Evolutionary conservation across 257 asterid species (phyloP).

Genomic region (Eustoma russellianum): DNA sequence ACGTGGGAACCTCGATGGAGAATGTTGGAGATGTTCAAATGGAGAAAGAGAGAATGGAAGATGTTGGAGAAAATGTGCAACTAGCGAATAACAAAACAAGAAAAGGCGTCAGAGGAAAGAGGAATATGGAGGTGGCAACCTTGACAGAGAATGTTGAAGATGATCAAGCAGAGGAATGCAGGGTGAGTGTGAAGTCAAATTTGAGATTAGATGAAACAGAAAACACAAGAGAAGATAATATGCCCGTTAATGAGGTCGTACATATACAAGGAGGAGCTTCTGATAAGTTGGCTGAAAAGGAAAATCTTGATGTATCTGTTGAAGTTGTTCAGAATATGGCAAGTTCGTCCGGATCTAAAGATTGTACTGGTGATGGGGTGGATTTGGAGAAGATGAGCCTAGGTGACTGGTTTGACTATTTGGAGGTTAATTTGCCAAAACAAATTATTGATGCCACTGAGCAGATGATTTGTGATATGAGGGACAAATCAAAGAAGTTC

Average conservation of each 20-base stretch:
- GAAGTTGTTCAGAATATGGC: constrained; percentile 17
- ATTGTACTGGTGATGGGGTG: constrained; percentile 8
- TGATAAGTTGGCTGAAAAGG: constrained; percentile 12
- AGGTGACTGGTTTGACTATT: constrained; percentile 56
- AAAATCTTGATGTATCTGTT: not conserved
- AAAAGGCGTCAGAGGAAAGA: constrained; percentile 27
- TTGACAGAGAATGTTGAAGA: constrained; percentile 1
- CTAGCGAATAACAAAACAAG: constrained; percentile 6
- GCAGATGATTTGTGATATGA: constrained; percentile 52
- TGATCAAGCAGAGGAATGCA: not conserved
- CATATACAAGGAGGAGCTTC: constrained; percentile 7
- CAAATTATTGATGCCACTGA: constrained; percentile 56
- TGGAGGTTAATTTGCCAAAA: constrained; percentile 47
- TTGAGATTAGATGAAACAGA: no score
- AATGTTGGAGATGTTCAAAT: not conserved
- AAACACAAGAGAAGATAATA: not conserved
- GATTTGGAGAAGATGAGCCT: constrained; percentile 57
- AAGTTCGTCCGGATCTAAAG: constrained; percentile 26
- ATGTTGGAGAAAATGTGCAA: constrained; percentile 8
- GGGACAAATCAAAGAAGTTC: constrained; percentile 38
- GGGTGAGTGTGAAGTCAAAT: not conserved
- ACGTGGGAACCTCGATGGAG: constrained; percentile 6
- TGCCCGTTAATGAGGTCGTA: not conserved
- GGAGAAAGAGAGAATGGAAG: not conserved
- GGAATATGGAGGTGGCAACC: constrained; percentile 11